Evolutionary conservation across 2,329 filamentous ascomycete species (phyloP).

Genomic region (Pseudopithomyces chartarum): DNA sequence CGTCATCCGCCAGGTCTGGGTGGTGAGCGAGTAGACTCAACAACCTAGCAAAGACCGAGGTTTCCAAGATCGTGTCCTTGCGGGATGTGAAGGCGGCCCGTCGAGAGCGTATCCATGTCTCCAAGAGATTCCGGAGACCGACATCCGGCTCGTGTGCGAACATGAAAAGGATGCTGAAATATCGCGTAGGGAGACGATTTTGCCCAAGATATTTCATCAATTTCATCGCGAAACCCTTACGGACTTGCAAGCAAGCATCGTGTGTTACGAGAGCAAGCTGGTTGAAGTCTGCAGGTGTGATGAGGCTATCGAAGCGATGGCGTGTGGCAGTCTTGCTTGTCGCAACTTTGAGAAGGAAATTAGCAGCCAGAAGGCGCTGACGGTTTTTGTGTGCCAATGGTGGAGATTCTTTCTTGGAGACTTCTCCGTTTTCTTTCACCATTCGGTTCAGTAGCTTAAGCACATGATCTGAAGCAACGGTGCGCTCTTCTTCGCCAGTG

Average conservation of each 20-base stretch:
- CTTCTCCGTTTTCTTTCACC: constrained; percentile 76
- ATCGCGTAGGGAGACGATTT: constrained; percentile 71
- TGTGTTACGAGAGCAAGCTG: constrained; percentile 80
- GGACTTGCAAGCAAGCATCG: constrained; percentile 74
- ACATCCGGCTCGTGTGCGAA: constrained; percentile 85
- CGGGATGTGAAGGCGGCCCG: constrained; percentile 66
- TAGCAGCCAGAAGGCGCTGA: constrained; percentile 81
- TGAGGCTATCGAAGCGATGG: constrained; percentile 74
- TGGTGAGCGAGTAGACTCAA: constrained; percentile 91
- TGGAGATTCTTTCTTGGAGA: constrained; percentile 73
- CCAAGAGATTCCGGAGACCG: constrained; percentile 74
- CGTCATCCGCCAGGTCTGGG: constrained; percentile 73
- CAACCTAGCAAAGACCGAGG: constrained; percentile 73
- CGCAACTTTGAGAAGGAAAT: constrained; percentile 81
- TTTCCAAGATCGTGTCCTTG: constrained; percentile 71
- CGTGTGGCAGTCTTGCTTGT: constrained; percentile 50
- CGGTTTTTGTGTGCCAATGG: constrained; percentile 78
- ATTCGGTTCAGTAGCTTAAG: constrained; percentile 80
- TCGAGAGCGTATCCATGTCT: constrained; percentile 88
- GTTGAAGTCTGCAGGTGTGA: constrained; percentile 78
- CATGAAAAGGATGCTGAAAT: constrained; percentile 88
- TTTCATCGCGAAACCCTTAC: constrained; percentile 78
- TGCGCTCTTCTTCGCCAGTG: constrained; percentile 50
- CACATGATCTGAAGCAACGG: constrained; percentile 65
- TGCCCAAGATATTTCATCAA: constrained; percentile 89